These are phyloP conservation scores for Myxozyma kluyveri DNA, from an alignment of 805 yeast species.

Conservation along the genomic window DNA sequence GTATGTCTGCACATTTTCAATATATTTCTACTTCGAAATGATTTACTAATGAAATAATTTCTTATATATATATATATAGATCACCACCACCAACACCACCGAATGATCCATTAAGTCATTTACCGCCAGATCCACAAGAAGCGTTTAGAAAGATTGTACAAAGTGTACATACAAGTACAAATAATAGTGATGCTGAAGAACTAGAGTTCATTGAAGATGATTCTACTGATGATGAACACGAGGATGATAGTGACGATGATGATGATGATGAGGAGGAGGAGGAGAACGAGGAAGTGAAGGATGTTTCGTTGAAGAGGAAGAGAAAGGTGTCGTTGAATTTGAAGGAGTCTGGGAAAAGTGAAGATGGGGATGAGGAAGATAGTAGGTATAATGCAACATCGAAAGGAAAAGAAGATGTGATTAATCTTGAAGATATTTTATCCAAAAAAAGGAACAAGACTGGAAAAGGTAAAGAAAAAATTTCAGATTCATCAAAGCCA, in stretches of 20 bases:
- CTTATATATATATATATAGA: background rate
- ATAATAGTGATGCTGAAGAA: background rate
- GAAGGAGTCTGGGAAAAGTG: background rate
- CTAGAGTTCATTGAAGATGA: conserved; percentile 10
- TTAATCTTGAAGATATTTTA: background rate
- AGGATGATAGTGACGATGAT: conserved; percentile 2
- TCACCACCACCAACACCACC: conserved; percentile 8
- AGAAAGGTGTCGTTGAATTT: background rate
- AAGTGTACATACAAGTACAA: background rate
- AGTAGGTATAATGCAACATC: conserved; percentile 15
- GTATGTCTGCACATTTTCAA: no score
- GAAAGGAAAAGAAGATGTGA: background rate
- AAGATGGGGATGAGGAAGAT: conserved; percentile 10
- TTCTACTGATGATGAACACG: conserved; percentile 11
- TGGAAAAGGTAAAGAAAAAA: background rate
- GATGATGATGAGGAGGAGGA: background rate
- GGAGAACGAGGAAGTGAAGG: background rate
- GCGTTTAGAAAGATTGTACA: background rate
- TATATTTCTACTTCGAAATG: no score
- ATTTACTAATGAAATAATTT: background rate
- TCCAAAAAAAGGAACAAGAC: conserved; percentile 3
- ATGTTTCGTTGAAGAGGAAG: background rate
- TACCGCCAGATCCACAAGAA: background rate
- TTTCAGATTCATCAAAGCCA: background rate
- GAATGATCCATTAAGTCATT: background rate